Percentiles rank a stretch among this genome's conserved stretches.
phyloP scores from a whole-genome alignment of 2,329 filamentous ascomycete genomes.

The Thyridium curvatum region DNA sequence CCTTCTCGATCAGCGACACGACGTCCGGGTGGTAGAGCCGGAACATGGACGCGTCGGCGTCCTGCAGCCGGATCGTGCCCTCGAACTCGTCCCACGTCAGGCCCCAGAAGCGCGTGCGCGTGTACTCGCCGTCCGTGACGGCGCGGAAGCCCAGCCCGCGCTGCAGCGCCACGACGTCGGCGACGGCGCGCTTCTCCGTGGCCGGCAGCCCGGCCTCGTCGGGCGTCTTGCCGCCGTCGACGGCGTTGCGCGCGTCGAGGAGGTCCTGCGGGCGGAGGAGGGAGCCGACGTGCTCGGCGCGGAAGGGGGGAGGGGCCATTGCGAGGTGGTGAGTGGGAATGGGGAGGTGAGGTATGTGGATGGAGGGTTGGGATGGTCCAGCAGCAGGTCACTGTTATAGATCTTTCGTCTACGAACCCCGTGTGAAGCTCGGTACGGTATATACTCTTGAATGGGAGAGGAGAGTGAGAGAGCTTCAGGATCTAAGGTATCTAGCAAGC shows the following conservation, averaged over 20 bases:
- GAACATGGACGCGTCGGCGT: conserved; percentile 45
- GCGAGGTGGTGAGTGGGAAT: not conserved
- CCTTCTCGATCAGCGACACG: conserved; percentile 45
- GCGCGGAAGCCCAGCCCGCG: conserved; percentile 59
- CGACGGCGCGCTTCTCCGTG: conserved; percentile 60
- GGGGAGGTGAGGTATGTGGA: not conserved
- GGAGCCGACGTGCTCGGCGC: conserved; percentile 28
- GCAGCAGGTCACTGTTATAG: too few species aligned
- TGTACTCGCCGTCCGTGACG: conserved; percentile 67
- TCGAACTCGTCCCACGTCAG: conserved; percentile 48
- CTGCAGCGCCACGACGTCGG: conserved; percentile 63
- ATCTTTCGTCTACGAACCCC: too few species aligned
- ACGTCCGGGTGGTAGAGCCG: conserved; percentile 49
- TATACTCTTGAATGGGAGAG: not conserved
- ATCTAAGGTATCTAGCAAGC: too few species aligned
- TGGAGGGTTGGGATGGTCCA: too few species aligned
- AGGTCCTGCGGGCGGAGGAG: conserved; percentile 25
- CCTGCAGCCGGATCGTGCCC: conserved; percentile 39
- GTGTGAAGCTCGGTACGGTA: too few species aligned
- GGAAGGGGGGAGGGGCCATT: conserved; percentile 23
- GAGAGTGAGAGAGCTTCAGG: too few species aligned
- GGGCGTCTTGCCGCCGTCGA: conserved; percentile 45
- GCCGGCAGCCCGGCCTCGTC: conserved; percentile 49
- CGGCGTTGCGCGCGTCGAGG: conserved; percentile 44
- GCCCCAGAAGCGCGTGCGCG: conserved; percentile 45